These are phyloP conservation scores for Phialophora macrospora DNA, from an alignment of 2,329 filamentous ascomycete genomes.

Conservation along the genomic window DNA sequence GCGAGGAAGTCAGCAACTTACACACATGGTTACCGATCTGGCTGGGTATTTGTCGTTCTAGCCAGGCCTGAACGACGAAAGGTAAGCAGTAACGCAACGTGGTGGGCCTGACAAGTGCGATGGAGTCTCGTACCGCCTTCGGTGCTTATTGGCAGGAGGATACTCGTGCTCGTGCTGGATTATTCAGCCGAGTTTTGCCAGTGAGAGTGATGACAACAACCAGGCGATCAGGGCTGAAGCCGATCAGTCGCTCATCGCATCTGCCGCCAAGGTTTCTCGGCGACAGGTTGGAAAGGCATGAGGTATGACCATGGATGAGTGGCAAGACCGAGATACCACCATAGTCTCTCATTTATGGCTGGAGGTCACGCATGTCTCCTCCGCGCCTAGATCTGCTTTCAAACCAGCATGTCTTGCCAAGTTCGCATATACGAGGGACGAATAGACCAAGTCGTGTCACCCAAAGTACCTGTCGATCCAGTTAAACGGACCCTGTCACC, in stretches of 20 bases:
- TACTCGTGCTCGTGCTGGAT: background rate
- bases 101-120: conserved; percentile 6
- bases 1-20: conserved; percentile 3
- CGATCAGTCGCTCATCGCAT: background rate
- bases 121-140: background rate
- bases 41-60: background rate
- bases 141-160: conserved; percentile 5
- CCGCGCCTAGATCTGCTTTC: too few relatives aligned
- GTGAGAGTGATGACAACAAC: background rate
- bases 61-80: background rate
- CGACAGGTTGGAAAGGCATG: background rate
- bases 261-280: background rate
- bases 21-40: background rate
- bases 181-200: background rate
- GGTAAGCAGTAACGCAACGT: conserved; percentile 15
- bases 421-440: background rate
- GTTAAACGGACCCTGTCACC: conserved; percentile 25
- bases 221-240: background rate
- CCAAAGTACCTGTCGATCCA: background rate
- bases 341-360: too few relatives aligned
- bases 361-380: background rate
- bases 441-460: too few relatives aligned
- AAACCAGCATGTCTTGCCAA: too few relatives aligned
- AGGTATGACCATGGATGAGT: background rate
- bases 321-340: too few relatives aligned